Evolutionary conservation across 805 yeast genomes (phyloP), one percentile per base, ranked within the genome.

Genomic region (Ogataea siamensis): DNA sequence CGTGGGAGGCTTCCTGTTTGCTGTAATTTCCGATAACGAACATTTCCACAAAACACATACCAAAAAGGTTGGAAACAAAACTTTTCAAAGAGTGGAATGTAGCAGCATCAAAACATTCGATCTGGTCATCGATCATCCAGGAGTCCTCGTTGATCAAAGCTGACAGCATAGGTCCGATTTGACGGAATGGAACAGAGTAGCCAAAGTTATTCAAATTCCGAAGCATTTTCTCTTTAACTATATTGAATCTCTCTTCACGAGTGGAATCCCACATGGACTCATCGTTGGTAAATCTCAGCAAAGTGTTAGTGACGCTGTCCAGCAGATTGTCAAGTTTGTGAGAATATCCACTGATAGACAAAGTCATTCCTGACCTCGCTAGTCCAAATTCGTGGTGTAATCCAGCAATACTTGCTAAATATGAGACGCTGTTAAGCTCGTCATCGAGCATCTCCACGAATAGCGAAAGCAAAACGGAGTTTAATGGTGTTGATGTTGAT

Each of bases 351-450:
- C 71, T 67, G 15, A 87, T 67, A 32, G 75, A 76, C 29, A 91
- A 55, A 26, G 74, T 73, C 27, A 89, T 53, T 0, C 96, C 95
- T 48, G 81, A 87, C 45, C 82, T 73, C 39, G 82, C 75, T 42
- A 74, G 66, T 20, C 70, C 61, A 27, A 89, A 68, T 2, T 70
- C 62, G 42, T 79, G 78, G 35, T 71, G 65, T 40, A 87, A 70
- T 0, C 93, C 93, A 2, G 93, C 96, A 39, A 88, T 70, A 7
- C 78, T 74, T 1, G 99, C 97, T 54, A 85, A 83, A 53, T 91
- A 91, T 7, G 87, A 77, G 37, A 79, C 64, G 52, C 87, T 89
- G 50, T 78, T 78, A 46, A 93, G 67, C 23, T 76, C 77, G 54
- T 89, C 96, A 36, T 78, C 83, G 15, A 91, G 61, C 42, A 91